phyloP scores from a whole-genome alignment of 345 rosid species.

The Eucalyptus marginata region DNA sequence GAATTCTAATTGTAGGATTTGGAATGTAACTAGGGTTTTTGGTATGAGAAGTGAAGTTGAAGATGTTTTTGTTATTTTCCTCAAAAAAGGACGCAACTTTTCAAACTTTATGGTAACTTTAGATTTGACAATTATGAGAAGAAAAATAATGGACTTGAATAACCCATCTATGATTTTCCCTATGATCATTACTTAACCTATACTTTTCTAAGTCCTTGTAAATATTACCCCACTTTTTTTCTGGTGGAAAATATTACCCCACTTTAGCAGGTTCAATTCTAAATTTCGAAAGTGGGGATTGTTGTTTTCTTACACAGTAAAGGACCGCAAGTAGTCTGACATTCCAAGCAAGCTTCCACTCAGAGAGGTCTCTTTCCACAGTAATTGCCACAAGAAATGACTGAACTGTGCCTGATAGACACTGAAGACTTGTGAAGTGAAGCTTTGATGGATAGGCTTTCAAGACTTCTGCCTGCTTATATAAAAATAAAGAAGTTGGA shows the following conservation, averaged over 20 bases:
- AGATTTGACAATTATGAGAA: not conserved
- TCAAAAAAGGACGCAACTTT: not conserved
- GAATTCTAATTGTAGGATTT: not conserved
- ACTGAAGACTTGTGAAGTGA: not conserved
- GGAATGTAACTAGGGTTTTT: not conserved
- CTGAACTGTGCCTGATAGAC: conserved; percentile 7
- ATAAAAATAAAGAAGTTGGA: not conserved
- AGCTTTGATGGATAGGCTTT: conserved; percentile 7
- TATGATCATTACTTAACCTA: not conserved
- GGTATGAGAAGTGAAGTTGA: not conserved
- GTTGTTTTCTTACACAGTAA: conserved; percentile 5
- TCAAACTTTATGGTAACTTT: not conserved
- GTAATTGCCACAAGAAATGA: conserved; percentile 4
- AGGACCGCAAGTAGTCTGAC: not conserved
- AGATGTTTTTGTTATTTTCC: not conserved
- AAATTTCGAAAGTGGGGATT: not conserved
- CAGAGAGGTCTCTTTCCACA: conserved; percentile 2
- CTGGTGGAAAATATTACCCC: no score
- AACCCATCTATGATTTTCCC: not conserved
- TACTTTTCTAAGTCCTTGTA: not conserved
- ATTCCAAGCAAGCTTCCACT: conserved; percentile 14
- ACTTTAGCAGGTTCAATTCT: not conserved
- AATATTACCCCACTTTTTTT: not conserved
- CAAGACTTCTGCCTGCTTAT: conserved; percentile 1
- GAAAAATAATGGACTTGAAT: not conserved